Evolutionary conservation across 2,329 filamentous ascomycete genomes (phyloP).

Genomic region (Coccinonectria pachysandricola): DNA sequence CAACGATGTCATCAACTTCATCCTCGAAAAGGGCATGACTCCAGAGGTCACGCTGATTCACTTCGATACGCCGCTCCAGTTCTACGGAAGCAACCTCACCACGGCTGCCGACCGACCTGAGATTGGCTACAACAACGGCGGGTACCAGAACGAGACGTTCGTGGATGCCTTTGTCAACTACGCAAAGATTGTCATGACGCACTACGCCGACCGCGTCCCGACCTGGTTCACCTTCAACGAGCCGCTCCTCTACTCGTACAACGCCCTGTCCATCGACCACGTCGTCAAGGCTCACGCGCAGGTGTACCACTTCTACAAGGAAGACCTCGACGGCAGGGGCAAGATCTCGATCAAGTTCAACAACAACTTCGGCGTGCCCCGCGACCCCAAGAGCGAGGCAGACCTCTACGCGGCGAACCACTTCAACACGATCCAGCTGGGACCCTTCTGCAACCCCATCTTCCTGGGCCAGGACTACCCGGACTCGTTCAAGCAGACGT

Average conservation of each 20-base stretch:
- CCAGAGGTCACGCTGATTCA: constrained; percentile 39
- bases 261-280: constrained; percentile 28
- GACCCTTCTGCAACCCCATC: constrained; percentile 41
- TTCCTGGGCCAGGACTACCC: constrained; percentile 42
- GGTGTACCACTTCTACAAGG: constrained; percentile 43
- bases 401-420: constrained; percentile 36
- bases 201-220: constrained; percentile 40
- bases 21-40: constrained; percentile 37
- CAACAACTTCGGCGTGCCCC: constrained; percentile 40
- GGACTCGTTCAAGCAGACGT: constrained; percentile 32
- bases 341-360: constrained; percentile 40
- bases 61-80: constrained; percentile 36
- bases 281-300: constrained; percentile 39
- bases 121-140: constrained; percentile 32
- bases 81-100: constrained; percentile 26
- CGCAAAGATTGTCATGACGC: constrained; percentile 39
- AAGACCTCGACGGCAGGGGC: constrained; percentile 39
- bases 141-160: constrained; percentile 35
- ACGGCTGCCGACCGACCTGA: constrained; percentile 11
- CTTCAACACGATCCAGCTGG: constrained; percentile 37
- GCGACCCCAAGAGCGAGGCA: constrained; percentile 25
- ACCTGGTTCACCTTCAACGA: constrained; percentile 46
- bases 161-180: constrained; percentile 42
- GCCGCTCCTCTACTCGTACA: constrained; percentile 31
- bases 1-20: constrained; percentile 41